Evolutionary conservation across 345 rosid species (phyloP).

Genomic region (Eucalyptus brandiana): DNA sequence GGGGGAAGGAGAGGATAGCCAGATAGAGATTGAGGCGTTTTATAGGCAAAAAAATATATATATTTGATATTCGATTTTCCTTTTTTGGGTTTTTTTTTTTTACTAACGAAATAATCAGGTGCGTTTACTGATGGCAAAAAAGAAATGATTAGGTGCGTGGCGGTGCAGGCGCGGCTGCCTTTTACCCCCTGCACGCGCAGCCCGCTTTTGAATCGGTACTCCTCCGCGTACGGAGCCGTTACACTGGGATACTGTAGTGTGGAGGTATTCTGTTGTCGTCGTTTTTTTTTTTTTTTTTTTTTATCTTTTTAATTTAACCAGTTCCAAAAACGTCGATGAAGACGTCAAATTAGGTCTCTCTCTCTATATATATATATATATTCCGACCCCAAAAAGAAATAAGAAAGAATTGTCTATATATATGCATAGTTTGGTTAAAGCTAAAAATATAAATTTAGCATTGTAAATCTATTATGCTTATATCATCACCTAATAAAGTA

Average conservation of each 20-base stretch:
- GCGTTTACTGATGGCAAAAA: background rate
- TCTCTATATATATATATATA: too few species aligned
- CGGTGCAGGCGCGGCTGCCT: background rate
- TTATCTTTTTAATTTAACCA: background rate
- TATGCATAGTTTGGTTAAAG: background rate
- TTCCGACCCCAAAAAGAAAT: too few species aligned
- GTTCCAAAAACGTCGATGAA: background rate
- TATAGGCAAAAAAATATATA: background rate
- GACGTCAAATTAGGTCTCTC: background rate
- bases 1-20: background rate
- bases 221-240: background rate
- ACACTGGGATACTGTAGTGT: background rate
- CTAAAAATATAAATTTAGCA: background rate
- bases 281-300: background rate
- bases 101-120: background rate
- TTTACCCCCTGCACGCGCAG: background rate
- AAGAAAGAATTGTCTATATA: too few species aligned
- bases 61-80: background rate
- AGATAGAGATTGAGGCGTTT: too few species aligned
- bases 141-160: background rate
- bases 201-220: background rate
- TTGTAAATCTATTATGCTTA: background rate
- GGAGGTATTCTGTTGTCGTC: background rate
- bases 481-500: accelerated
- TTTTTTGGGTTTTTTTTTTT: background rate